Conservation (phyloP, 2,329 filamentous ascomycete genomes). For the Cladobotryum mycophilum region DNA sequence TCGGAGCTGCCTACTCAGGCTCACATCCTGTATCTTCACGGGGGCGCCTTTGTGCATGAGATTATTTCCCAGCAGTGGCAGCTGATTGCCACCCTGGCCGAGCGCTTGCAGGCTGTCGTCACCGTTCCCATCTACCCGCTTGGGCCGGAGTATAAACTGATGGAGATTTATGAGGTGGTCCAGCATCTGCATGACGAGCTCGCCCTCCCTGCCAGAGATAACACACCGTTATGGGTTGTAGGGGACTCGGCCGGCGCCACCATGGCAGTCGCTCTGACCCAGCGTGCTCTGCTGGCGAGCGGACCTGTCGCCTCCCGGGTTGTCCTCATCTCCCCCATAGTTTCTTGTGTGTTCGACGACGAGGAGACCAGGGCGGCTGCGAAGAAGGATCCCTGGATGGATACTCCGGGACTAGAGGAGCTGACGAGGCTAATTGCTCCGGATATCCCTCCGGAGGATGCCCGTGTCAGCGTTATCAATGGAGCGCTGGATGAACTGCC, state of each 20-base stretch:
- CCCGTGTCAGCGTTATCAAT: constrained; percentile 24
- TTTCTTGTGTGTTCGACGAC: constrained; percentile 24
- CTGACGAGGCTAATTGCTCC: constrained; percentile 21
- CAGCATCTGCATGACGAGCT: constrained; percentile 27
- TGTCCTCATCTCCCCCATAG: constrained; percentile 25
- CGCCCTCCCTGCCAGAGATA: constrained; percentile 20
- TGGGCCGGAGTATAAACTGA: constrained; percentile 24
- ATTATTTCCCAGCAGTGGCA: constrained; percentile 24
- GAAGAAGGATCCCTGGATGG: constrained; percentile 23
- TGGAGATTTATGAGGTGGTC: constrained; percentile 26
- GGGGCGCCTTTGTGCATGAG: constrained; percentile 26
- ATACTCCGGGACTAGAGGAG: constrained; percentile 21
- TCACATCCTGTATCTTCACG: constrained; percentile 27
- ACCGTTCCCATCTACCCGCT: constrained; percentile 28
- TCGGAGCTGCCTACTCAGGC: constrained; percentile 22
- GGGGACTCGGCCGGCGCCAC: constrained; percentile 28
- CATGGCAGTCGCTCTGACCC: constrained; percentile 25
- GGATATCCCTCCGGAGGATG: constrained; percentile 20
- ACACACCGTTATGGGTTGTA: constrained; percentile 23
- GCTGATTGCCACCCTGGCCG: constrained; percentile 20
- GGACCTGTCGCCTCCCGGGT: constrained; percentile 21
- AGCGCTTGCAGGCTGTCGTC: constrained; percentile 24
- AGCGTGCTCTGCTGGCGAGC: constrained; percentile 21
- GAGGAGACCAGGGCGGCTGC: constrained; percentile 20
- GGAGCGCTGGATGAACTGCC: constrained; percentile 22